phyloP scores from a whole-genome alignment of 805 yeast species.

The Saccharomycopsis malanga region DNA sequence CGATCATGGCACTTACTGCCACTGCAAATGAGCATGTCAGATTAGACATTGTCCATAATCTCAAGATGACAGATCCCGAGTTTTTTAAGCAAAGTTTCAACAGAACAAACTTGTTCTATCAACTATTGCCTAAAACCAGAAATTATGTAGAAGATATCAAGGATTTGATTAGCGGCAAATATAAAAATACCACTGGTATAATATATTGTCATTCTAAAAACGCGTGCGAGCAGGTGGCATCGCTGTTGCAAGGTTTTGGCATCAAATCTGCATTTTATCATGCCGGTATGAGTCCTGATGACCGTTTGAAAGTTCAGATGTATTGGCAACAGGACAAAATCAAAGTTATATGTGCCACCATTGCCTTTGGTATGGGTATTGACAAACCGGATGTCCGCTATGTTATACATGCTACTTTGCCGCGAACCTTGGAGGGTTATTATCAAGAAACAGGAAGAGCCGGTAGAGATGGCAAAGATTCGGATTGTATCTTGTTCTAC shows the following conservation, averaged over 20 bases:
- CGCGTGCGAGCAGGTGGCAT: constrained; percentile 77
- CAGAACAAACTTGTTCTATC: constrained; percentile 76
- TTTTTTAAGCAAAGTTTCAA: constrained; percentile 87
- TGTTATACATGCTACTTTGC: constrained; percentile 83
- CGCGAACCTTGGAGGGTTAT: constrained; percentile 89
- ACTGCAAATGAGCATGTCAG: constrained; percentile 91
- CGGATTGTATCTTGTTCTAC: constrained; percentile 80
- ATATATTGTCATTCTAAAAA: constrained; percentile 89
- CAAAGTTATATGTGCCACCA: constrained; percentile 89
- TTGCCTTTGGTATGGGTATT: constrained; percentile 99
- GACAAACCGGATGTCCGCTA: constrained; percentile 93
- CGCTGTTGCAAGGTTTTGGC: constrained; percentile 50
- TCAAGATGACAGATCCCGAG: constrained; percentile 54
- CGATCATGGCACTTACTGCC: constrained; percentile 94
- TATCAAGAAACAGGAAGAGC: constrained; percentile 99
- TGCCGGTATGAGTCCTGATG: constrained; percentile 88
- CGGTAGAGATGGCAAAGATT: constrained; percentile 85
- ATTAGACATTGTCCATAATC: constrained; percentile 75
- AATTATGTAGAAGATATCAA: constrained; percentile 50
- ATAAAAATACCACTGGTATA: constrained; percentile 65
- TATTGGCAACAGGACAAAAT: constrained; percentile 71
- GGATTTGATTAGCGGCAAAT: constrained; percentile 45
- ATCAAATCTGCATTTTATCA: constrained; percentile 74
- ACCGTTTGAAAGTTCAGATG: constrained; percentile 62
- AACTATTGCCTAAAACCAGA: constrained; percentile 59